Evolutionary conservation across 2,329 filamentous ascomycete genomes (phyloP).

Genomic region (Westerdykella ornata): DNA sequence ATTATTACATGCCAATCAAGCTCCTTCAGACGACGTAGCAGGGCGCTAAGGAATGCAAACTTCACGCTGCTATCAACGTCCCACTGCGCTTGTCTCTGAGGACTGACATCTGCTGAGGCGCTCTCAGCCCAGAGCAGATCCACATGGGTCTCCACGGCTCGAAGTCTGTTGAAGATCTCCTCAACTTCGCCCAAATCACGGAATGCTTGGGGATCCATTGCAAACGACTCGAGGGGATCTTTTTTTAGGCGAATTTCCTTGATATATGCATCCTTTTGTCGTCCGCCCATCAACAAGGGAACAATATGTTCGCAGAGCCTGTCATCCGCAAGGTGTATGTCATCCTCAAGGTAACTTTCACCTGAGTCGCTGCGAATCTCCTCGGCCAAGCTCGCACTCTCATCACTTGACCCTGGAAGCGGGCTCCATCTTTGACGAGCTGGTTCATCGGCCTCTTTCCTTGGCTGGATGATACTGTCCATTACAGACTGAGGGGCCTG

Average conservation of each 20-base stretch:
- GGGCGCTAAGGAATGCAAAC: slow-evolving; percentile 24
- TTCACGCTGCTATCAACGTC: slow-evolving; percentile 29
- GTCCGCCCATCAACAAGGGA: slow-evolving; percentile 26
- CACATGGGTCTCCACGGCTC: slow-evolving; percentile 26
- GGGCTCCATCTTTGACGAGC: background rate
- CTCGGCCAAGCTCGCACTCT: no score
- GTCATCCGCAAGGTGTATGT: slow-evolving; percentile 20
- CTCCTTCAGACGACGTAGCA: slow-evolving; percentile 19
- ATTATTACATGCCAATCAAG: slow-evolving; percentile 25
- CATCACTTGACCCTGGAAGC: no score
- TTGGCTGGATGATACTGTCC: background rate
- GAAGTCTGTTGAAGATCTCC: slow-evolving; percentile 16
- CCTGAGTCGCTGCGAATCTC: no score
- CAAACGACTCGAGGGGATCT: background rate
- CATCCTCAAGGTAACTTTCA: slow-evolving; percentile 13
- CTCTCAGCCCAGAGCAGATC: slow-evolving; percentile 27
- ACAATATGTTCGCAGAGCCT: slow-evolving; percentile 24
- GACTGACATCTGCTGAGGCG: slow-evolving; percentile 11
- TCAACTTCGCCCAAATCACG: slow-evolving; percentile 14
- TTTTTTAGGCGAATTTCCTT: slow-evolving; percentile 10
- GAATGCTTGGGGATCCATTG: slow-evolving; percentile 7
- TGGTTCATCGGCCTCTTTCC: background rate
- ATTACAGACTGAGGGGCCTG: background rate
- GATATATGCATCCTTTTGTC: slow-evolving; percentile 24
- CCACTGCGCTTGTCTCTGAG: slow-evolving; percentile 19